These are phyloP conservation scores for Sisymbrium irio DNA, from an alignment of 345 rosid genomes.

Conservation along the genomic window DNA sequence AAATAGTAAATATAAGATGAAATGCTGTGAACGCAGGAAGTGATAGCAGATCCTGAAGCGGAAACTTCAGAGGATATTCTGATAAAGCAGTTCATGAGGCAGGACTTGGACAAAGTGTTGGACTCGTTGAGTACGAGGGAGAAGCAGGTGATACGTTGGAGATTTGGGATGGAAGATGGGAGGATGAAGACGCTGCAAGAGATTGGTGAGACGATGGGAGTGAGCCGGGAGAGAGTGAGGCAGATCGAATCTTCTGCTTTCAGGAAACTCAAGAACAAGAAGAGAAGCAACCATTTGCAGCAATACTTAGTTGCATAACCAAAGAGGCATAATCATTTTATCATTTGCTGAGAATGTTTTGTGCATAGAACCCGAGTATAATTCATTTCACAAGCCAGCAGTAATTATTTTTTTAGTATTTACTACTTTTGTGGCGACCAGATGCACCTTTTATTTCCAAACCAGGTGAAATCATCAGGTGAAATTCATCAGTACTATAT, in stretches of 20 bases:
- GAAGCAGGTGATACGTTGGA: slow-evolving; percentile 75
- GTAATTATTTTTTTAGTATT: slow-evolving; percentile 14
- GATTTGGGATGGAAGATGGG: slow-evolving; percentile 90
- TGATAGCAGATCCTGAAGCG: slow-evolving; percentile 73
- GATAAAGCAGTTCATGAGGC: slow-evolving; percentile 73
- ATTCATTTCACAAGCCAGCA: slow-evolving; percentile 14
- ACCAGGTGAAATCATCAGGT: neutral
- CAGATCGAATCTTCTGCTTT: slow-evolving; percentile 83
- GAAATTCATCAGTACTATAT: neutral
- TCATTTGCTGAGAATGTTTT: slow-evolving; percentile 20
- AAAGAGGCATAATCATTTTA: neutral
- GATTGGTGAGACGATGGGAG: slow-evolving; percentile 79
- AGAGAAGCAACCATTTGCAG: slow-evolving; percentile 67
- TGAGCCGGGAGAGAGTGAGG: slow-evolving; percentile 90
- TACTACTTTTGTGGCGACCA: neutral
- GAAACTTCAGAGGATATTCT: slow-evolving; percentile 68
- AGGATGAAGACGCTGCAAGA: slow-evolving; percentile 91
- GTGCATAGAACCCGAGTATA: slow-evolving; percentile 28
- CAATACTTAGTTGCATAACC: slow-evolving; percentile 54
- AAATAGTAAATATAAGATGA: neutral
- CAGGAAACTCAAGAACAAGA: slow-evolving; percentile 81
- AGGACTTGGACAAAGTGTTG: slow-evolving; percentile 76
- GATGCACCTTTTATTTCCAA: neutral
- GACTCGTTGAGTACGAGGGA: slow-evolving; percentile 69
- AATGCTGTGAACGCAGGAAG: slow-evolving; percentile 55